A percentile compares a stretch with the other conserved stretches of the same genome.
phyloP scores from a whole-genome alignment of 441 rosid species.

The Pelargonium australe region DNA sequence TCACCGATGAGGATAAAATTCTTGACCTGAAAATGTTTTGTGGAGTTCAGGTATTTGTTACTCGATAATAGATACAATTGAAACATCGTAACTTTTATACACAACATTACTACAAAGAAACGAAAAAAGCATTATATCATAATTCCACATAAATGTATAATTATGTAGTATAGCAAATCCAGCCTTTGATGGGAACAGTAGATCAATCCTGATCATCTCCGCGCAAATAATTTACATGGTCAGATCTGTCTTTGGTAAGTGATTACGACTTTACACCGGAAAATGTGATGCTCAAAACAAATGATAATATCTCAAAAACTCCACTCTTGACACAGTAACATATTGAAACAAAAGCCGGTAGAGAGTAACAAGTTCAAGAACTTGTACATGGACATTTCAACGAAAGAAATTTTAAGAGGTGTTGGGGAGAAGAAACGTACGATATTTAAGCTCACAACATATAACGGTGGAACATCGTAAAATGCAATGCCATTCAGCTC shows the following conservation, averaged over 20 bases:
- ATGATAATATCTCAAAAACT: neutral
- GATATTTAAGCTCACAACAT: conserved; percentile 92
- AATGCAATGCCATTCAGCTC: conserved; percentile 89
- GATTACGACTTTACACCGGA: too few relatives aligned
- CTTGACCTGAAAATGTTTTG: conserved; percentile 59
- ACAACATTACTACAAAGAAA: neutral
- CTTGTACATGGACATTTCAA: too few relatives aligned
- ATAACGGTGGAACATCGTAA: conserved; percentile 89
- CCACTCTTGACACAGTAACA: too few relatives aligned
- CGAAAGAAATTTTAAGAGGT: neutral
- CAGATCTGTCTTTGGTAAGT: neutral
- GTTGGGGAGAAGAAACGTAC: conserved; percentile 42
- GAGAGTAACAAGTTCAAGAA: conserved; percentile 3
- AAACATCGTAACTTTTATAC: neutral
- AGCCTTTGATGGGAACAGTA: too few relatives aligned
- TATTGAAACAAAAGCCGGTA: conserved; percentile 9
- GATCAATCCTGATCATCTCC: too few relatives aligned
- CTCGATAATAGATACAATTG: neutral
- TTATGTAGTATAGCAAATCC: neutral
- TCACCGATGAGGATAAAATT: conserved; percentile 85
- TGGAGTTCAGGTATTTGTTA: conserved; percentile 1
- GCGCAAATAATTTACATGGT: neutral
- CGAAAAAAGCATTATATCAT: neutral
- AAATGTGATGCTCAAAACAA: neutral
- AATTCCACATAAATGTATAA: conserved; percentile 1